Base-by-base conservation (phyloP, 2,329 filamentous ascomycete species). In the Sporothrix phasma region DNA sequence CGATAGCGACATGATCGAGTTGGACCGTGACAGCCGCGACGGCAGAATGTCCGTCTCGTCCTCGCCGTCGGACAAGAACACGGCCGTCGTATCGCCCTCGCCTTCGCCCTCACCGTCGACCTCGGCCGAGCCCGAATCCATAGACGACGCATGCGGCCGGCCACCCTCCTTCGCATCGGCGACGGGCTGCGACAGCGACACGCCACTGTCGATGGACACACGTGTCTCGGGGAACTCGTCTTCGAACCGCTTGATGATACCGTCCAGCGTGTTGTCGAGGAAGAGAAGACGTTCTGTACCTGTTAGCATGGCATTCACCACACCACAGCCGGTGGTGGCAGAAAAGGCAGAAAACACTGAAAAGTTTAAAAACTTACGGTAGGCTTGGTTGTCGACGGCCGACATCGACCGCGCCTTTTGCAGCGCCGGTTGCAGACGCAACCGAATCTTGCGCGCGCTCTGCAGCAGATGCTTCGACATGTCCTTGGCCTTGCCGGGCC, bases 181-280 rank as follows among this genome's bases (percentile, higher is more conserved):
- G 64, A 47, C n/a, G 0, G 68, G 51, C 6, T 67, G 56, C n/a
- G 69, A 68, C n/a, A 70, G 65, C 1, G 71, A 73, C 4, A 71
- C 66, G 22, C 71, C 71, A 41, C 72, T 70, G 59, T 74, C 71
- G 10, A 68, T 68, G 15, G 70, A 70, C 63, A 78, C 79, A 41
- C 90, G 86, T 0, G 90, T 95, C 72, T 97, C 93, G 0, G 94
- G 94, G 71, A 92, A 97, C 74, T 97, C 93, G 73, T 96, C 89
- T 74, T 97, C 94, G 73, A 97, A 99, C 31, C 94, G 88, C 73
- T 90, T 87, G 71, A 97, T 97, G 77, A 97, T 97, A 69, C 88
- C 88, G 71, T 92, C 83, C 10, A 99, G 81, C 0, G 94, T 97
- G 66, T 88, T 81, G 71, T 97, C 92, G 34, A 99, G 83, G 82